phyloP scores from a whole-genome alignment of 352 stramenopile genomes.

The Pelagophyceae sp. region DNA sequence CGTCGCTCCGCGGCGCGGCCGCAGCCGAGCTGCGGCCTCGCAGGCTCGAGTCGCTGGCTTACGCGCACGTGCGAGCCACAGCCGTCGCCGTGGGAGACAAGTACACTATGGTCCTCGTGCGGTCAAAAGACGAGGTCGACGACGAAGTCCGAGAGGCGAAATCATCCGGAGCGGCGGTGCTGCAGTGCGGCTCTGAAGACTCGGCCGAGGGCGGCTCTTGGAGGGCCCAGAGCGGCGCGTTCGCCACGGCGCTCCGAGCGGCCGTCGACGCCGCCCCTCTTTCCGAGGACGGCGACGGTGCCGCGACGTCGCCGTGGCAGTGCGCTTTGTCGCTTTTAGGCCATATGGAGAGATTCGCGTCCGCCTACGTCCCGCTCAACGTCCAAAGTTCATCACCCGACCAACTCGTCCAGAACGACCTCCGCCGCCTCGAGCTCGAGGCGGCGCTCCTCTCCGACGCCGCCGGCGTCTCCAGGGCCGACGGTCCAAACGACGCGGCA shows the following conservation, averaged over 20 bases:
- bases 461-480: background rate
- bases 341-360: background rate
- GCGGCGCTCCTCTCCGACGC: background rate
- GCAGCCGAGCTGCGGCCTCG: background rate
- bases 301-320: background rate
- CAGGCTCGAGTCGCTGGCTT: background rate
- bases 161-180: no score
- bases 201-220: no score
- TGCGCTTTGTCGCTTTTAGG: background rate
- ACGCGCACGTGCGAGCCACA: background rate
- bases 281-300: no score
- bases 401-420: no score
- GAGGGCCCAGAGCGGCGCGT: no score
- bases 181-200: no score
- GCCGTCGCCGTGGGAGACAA: background rate
- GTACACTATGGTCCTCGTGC: constrained; percentile 5
- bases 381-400: no score
- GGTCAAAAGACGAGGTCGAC: background rate
- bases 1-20: background rate
- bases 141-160: no score
- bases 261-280: no score
- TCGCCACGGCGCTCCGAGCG: background rate
- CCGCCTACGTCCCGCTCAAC: background rate
- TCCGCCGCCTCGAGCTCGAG: no score
- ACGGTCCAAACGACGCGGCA: background rate